Conservation (phyloP, 257 asterid species). For the Plectranthus barbatus region DNA sequence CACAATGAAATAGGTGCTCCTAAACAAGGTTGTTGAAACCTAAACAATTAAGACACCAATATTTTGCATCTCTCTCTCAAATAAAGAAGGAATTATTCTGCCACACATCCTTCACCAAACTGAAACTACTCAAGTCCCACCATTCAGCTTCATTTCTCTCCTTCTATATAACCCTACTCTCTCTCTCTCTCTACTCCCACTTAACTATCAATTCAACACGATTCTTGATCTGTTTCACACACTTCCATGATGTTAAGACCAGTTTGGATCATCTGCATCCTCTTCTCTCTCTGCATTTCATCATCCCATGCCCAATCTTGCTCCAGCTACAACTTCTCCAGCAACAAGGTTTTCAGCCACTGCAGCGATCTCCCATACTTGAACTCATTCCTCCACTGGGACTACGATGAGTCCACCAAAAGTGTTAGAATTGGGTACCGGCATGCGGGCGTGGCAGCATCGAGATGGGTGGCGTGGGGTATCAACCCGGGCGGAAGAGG, state of each 20-base stretch:
- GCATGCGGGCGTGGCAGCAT: constrained; percentile 29
- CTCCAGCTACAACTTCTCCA: constrained; percentile 41
- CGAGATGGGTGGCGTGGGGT: constrained; percentile 85
- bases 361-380: constrained; percentile 65
- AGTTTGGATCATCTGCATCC: constrained; percentile 17
- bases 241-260: constrained; percentile 6
- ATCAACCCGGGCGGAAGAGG: constrained; percentile 60
- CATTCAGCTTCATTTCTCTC: constrained; percentile 3
- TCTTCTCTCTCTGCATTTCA: constrained; percentile 21
- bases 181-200: not conserved
- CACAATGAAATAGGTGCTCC: constrained; percentile 24
- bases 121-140: constrained; percentile 58
- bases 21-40: constrained; percentile 28
- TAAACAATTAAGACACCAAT: constrained; percentile 1
- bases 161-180: constrained; percentile 14
- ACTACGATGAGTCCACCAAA: constrained; percentile 37
- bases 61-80: constrained; percentile 10
- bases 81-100: constrained; percentile 6
- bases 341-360: constrained; percentile 44
- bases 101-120: no score
- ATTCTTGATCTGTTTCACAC: not conserved
- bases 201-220: not conserved
- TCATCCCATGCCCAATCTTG: constrained; percentile 58
- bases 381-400: constrained; percentile 84
- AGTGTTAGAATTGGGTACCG: constrained; percentile 56